Evolutionary conservation across 2,329 filamentous ascomycete species (phyloP).

Genomic region (Calonectria pseudoreteaudii): DNA sequence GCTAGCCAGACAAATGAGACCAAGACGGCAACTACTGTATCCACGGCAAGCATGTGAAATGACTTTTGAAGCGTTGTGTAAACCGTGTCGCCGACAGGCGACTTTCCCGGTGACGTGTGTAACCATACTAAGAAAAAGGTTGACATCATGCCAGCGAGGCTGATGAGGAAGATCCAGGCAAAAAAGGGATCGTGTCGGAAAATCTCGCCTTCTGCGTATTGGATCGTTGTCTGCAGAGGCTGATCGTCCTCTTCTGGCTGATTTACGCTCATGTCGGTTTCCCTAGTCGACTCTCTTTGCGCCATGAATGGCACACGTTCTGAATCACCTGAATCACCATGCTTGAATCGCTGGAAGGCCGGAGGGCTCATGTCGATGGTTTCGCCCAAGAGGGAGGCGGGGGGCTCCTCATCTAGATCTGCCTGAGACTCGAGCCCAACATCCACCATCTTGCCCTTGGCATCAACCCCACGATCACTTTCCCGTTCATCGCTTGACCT

Average conservation of each 20-base stretch:
- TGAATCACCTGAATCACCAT: conserved; percentile 48
- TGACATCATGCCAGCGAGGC: conserved; percentile 84
- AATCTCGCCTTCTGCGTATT: conserved; percentile 72
- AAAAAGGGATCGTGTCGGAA: conserved; percentile 92
- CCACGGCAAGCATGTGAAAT: conserved; percentile 88
- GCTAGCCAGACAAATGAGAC: conserved; percentile 94
- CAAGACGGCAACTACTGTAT: conserved; percentile 89
- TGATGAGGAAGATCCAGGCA: conserved; percentile 89
- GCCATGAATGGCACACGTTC: conserved; percentile 54
- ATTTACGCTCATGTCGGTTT: conserved; percentile 59
- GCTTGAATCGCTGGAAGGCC: conserved; percentile 71
- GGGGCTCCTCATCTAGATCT: conserved; percentile 68
- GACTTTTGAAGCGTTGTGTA: conserved; percentile 90
- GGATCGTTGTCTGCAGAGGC: conserved; percentile 56
- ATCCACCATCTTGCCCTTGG: conserved; percentile 82
- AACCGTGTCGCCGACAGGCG: conserved; percentile 89
- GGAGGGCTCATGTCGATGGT: conserved; percentile 66
- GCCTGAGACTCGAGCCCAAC: conserved; percentile 81
- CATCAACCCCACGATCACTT: conserved; percentile 45
- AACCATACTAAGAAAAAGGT: conserved; percentile 92
- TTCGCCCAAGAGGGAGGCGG: conserved; percentile 70
- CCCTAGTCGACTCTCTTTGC: conserved; percentile 57
- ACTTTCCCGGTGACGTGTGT: conserved; percentile 81
- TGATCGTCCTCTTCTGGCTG: conserved; percentile 52
- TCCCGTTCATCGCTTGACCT: conserved; percentile 47